Evolutionary conservation across 2,329 filamentous ascomycete species (phyloP).

Genomic region (Dactylellina sp.): DNA sequence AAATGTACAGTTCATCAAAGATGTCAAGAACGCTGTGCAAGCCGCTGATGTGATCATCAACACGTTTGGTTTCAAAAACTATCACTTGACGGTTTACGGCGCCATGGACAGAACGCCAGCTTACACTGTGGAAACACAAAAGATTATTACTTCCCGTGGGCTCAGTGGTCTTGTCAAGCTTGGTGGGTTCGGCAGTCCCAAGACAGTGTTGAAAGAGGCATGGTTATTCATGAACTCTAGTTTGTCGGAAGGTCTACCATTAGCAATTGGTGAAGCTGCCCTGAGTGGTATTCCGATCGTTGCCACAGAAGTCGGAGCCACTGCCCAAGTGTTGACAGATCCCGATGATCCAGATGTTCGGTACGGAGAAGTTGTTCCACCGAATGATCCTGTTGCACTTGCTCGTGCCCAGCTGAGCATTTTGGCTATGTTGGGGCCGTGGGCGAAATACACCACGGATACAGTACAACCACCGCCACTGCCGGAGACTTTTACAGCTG

Average conservation of each 20-base stretch:
- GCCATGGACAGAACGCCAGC: slow-evolving; percentile 73
- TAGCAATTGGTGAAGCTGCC: slow-evolving; percentile 72
- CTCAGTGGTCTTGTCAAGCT: slow-evolving; percentile 68
- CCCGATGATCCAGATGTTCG: slow-evolving; percentile 66
- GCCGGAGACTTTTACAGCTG: slow-evolving; percentile 66
- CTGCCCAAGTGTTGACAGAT: slow-evolving; percentile 70
- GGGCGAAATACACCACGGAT: slow-evolving; percentile 71
- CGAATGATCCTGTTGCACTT: slow-evolving; percentile 72
- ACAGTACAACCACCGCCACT: slow-evolving; percentile 64
- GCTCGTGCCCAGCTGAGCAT: slow-evolving; percentile 74
- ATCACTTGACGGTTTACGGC: slow-evolving; percentile 73
- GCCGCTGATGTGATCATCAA: slow-evolving; percentile 75
- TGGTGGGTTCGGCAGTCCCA: slow-evolving; percentile 70
- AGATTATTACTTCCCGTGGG: slow-evolving; percentile 70
- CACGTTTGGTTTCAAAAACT: slow-evolving; percentile 74
- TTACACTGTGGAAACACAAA: slow-evolving; percentile 72
- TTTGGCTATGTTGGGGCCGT: slow-evolving; percentile 72
- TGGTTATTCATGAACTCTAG: slow-evolving; percentile 72
- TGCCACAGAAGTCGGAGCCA: slow-evolving; percentile 71
- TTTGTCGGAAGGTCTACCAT: slow-evolving; percentile 69
- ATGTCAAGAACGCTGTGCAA: slow-evolving; percentile 74
- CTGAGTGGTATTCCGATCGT: slow-evolving; percentile 70
- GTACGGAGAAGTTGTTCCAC: slow-evolving; percentile 74
- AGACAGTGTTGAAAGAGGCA: slow-evolving; percentile 69
- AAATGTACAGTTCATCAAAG: slow-evolving; percentile 72